Evolutionary conservation across 805 yeast genomes (phyloP), one percentile per base, ranked within the genome.

Genomic region (Pichia thaimueangensis): DNA sequence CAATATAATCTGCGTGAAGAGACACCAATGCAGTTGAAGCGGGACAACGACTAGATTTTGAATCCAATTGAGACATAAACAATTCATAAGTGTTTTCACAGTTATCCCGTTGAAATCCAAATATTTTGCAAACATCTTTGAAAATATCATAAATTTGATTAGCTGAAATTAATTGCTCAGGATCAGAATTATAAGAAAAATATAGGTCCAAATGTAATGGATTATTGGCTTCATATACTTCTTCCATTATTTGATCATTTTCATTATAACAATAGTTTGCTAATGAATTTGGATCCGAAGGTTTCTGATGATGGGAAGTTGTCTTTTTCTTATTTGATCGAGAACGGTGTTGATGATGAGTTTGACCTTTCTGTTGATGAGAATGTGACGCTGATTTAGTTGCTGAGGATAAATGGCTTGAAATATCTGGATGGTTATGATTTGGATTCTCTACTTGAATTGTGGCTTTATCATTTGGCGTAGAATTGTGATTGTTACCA

Each of bases 1-100:
- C 97, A 47, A 91, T 86, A 62, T 91, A 91, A 48, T 89, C 95
- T 1, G 87, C 80, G 63, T 91, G 97, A 27, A 91, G 63, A 0
- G 91, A 76, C 2, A 79, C 56, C 43, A 91, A 66, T 0, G 97
- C 97, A 44, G 66, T 72, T 28, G 67, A 60, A 4, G 95, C 84
- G 2, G 80, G 62, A 73, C 82, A 76, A 47, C 97, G 74, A 47
- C 94, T 77, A 0, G 95, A 75, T 45, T 96, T 75, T 7, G 97
- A 89, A 54, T 91, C 96, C 45, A 91, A 67, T 58, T 85, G 83
- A 6, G 73, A 67, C 82, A 91, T 73, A 46, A 88, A 69, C 55
- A 81, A 88, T 48, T 87, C 95, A 58, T 63, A 80, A 81, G 88
- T 85, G 63, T 89, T 89, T 30, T 73, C 69, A 62, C 78, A 76